Conservation (phyloP, 768 basidiomycete genomes). For the Pulveroboletus sp. region DNA sequence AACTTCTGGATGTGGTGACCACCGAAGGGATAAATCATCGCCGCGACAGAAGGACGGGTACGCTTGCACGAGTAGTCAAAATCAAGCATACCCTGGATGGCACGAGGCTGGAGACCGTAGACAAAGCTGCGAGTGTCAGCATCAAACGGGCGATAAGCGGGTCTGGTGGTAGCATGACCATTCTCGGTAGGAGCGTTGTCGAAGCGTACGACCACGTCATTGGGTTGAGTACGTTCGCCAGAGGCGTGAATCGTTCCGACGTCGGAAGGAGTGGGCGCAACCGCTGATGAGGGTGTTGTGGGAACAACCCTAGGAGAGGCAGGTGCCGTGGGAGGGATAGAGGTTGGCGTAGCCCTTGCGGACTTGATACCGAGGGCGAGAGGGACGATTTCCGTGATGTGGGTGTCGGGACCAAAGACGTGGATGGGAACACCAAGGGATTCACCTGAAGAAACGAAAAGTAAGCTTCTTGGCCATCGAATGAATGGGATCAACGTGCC, state of each 20-base stretch:
- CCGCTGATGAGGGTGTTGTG: constrained; percentile 29
- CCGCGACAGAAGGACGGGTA: constrained; percentile 84
- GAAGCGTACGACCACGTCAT: constrained; percentile 91
- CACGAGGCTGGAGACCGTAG: constrained; percentile 97
- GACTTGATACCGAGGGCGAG: constrained; percentile 82
- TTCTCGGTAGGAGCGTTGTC: constrained; percentile 35
- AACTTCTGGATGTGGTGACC: constrained; percentile 99
- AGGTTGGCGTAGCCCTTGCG: constrained; percentile 24
- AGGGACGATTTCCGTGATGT: constrained; percentile 98
- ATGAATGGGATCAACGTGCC: constrained; percentile 31
- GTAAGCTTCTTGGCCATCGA: neutral
- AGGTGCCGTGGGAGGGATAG: constrained; percentile 46
- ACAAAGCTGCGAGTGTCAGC: constrained; percentile 93
- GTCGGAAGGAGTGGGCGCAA: constrained; percentile 37
- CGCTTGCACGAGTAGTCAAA: constrained; percentile 99
- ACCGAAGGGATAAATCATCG: constrained; percentile 99
- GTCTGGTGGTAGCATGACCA: constrained; percentile 45
- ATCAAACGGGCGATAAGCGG: constrained; percentile 89
- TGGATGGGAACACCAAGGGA: constrained; percentile 95
- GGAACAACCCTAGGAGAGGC: constrained; percentile 32
- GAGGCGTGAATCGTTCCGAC: constrained; percentile 73
- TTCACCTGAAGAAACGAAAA: constrained; percentile 45
- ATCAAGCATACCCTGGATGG: constrained; percentile 98
- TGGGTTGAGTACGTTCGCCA: constrained; percentile 75
- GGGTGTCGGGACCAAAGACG: constrained; percentile 96